Conservation (phyloP, 2,329 filamentous ascomycete genomes). For the Scopulariopsis brevicaulis region DNA sequence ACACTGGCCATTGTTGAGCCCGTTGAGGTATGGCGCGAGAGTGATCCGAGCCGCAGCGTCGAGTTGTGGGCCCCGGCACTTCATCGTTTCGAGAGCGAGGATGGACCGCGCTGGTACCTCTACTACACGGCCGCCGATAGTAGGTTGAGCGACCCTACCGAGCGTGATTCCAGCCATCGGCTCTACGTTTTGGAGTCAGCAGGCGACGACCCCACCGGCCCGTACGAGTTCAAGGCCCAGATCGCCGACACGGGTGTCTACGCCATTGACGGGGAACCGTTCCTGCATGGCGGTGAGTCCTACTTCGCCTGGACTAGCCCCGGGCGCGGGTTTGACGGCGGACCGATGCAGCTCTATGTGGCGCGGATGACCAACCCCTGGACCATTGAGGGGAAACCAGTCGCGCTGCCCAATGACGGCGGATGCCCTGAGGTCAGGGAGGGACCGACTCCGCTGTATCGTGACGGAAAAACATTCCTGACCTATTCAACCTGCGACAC, state of each 20-base stretch:
- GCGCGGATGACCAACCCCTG: neutral
- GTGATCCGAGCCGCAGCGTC: neutral
- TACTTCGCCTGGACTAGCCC: slow-evolving; percentile 1
- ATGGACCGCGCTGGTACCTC: neutral
- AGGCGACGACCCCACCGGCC: neutral
- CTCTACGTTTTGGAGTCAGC: neutral
- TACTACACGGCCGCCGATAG: slow-evolving; percentile 3
- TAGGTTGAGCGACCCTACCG: neutral
- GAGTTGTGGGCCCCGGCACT: slow-evolving; percentile 1
- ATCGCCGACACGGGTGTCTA: neutral
- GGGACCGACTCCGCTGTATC: slow-evolving; percentile 1
- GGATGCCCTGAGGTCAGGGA: neutral
- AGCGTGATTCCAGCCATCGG: neutral
- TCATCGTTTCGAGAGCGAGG: neutral
- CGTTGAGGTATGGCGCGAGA: neutral
- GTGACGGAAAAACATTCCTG: neutral
- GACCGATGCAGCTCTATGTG: neutral
- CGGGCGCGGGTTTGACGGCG: neutral
- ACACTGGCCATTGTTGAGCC: neutral
- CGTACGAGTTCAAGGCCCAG: slow-evolving; percentile 1
- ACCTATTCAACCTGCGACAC: slow-evolving; percentile 1
- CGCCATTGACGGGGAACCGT: slow-evolving; percentile 1
- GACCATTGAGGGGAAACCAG: neutral
- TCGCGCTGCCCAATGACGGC: neutral
- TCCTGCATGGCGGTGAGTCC: neutral